phyloP scores from a whole-genome alignment of 768 basidiomycete species.

The Serpula lacrymans region DNA sequence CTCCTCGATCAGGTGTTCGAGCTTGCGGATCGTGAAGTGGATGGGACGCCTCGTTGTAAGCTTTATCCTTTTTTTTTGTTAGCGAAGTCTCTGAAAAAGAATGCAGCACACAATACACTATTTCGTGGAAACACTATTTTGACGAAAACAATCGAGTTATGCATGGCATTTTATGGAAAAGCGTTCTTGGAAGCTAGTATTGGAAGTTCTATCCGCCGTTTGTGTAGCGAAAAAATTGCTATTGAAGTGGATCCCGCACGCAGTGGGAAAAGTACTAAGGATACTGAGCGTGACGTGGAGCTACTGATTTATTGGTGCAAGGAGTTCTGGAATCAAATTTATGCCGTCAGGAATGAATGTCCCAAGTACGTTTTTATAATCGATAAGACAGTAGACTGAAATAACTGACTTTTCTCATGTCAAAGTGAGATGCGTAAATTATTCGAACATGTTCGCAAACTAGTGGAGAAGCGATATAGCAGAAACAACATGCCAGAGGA shows the following conservation, averaged over 20 bases:
- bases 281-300: constrained; percentile 64
- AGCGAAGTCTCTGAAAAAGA: constrained; percentile 2
- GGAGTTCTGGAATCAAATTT: constrained; percentile 80
- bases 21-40: constrained; percentile 68
- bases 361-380: constrained; percentile 53
- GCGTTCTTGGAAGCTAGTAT: constrained; percentile 79
- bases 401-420: constrained; percentile 7
- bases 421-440: constrained; percentile 68
- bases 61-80: constrained; percentile 3
- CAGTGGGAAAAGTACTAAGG: constrained; percentile 55
- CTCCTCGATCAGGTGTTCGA: constrained; percentile 69
- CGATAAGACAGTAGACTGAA: too few relatives aligned
- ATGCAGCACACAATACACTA: constrained; percentile 68
- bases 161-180: constrained; percentile 81
- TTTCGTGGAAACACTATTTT: constrained; percentile 67
- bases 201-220: constrained; percentile 61
- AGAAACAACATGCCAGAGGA: constrained; percentile 38
- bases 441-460: constrained; percentile 64
- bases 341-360: constrained; percentile 67
- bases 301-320: constrained; percentile 74
- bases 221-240: constrained; percentile 69
- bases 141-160: constrained; percentile 74
- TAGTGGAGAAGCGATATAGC: constrained; percentile 67
- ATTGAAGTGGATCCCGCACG: constrained; percentile 83
- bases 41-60: constrained; percentile 63